A percentile compares a stretch with the other conserved stretches of the same genome.
phyloP scores from a whole-genome alignment of 495 filamentous ascomycete genomes.

The Diplogelasinospora grovesii region DNA sequence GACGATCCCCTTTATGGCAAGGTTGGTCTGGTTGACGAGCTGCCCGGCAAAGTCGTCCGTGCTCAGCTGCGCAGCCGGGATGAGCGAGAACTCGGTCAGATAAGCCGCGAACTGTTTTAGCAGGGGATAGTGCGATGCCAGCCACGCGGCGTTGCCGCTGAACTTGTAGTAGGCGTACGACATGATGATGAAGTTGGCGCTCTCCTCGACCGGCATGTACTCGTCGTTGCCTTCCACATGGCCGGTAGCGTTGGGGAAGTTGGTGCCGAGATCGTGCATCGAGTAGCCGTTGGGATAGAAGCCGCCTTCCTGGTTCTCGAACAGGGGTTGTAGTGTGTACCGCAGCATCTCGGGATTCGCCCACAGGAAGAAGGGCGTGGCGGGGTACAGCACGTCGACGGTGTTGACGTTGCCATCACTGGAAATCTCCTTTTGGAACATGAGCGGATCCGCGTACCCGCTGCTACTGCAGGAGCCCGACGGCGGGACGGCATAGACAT shows the following conservation, averaged over 20 bases:
- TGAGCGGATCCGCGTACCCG: constrained; percentile 68
- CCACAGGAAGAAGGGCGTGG: constrained; percentile 92
- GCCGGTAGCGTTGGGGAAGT: constrained; percentile 90
- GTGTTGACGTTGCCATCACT: constrained; percentile 93
- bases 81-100: constrained; percentile 76
- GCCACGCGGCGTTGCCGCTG: constrained; percentile 47
- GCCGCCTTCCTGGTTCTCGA: constrained; percentile 86
- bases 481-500: too few species aligned
- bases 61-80: constrained; percentile 80
- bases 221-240: constrained; percentile 84
- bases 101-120: constrained; percentile 95
- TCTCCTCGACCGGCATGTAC: constrained; percentile 97
- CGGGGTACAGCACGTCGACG: constrained; percentile 94
- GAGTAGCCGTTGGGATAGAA: constrained; percentile 89
- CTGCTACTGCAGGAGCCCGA: constrained; percentile 85
- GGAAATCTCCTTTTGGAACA: constrained; percentile 94
- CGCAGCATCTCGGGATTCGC: constrained; percentile 88
- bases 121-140: constrained; percentile 58
- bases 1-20: constrained; percentile 89
- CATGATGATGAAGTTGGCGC: constrained; percentile 95
- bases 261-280: constrained; percentile 85
- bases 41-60: constrained; percentile 97
- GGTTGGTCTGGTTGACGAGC: constrained; percentile 86
- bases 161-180: constrained; percentile 50
- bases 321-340: constrained; percentile 79